Evolutionary conservation across 1,284 basidiomycete genomes (phyloP), one percentile per base, ranked within the genome.

Genomic region (Quambalaria eucalypti): DNA sequence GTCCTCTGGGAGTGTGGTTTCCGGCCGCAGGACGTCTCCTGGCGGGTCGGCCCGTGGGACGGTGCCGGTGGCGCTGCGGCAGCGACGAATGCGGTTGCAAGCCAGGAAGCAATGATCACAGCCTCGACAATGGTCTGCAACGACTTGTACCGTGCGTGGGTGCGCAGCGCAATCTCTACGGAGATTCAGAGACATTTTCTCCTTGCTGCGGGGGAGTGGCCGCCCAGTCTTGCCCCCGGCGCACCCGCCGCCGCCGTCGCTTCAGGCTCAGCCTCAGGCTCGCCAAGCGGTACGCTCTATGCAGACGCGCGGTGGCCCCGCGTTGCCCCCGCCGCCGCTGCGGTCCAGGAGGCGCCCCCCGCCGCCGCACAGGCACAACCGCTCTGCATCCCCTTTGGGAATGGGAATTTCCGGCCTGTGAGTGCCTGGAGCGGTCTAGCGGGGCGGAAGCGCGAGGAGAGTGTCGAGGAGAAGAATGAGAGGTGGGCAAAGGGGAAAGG

Each of bases 1-100:
- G 83, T 96, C 72, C 82, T 99, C 2, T 96, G 91, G 87, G 86
- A 90, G 47, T 93, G 90, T 71, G 85, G 81, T 0, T 98, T 90
- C 76, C 78, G 81, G 12, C 81, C 82, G 5, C 78, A 78, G 12
- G 84, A 85, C 40, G 78, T 89, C 1, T 76, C 80, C 53, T 98
- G 93, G 93, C 82, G 84, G 30, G 83, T 82, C 2, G 85, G 85
- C 25, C 61, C 74, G 52, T 80, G 76, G 63, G 78, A 79, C 55
- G 77, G 77, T 0, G 61, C 69, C 19, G n/a, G 16, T 39, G 36
- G 36, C 36, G 16, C 36, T 14, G 36, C 5, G 16, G 16, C 10
- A 9, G 29, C 9, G 10, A 12, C 12, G 23, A 30, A 31, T 23
- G 21, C 14, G 25, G 38, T 5, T 14, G 31, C 9, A 36, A 36